phyloP scores from a whole-genome alignment of 2,329 filamentous ascomycete genomes.

The Pseudopyricularia cyperi region DNA sequence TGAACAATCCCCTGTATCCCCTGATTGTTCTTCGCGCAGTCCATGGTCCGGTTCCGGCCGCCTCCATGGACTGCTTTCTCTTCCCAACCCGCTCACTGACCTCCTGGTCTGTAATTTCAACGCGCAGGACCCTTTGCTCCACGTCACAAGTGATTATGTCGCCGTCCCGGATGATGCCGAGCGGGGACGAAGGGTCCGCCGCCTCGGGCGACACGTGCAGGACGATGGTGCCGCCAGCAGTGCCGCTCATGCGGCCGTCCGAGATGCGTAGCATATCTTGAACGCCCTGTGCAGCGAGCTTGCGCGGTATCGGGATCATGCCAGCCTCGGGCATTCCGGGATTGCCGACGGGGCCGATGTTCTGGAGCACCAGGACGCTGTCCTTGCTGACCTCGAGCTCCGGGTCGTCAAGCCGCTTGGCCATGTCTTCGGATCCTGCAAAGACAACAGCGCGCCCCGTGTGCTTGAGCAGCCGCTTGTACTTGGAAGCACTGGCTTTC shows the following conservation, averaged over 20 bases:
- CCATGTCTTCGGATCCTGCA: conserved; percentile 62
- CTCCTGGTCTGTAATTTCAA: conserved; percentile 57
- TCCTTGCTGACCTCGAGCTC: conserved; percentile 46
- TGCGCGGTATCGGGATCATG: conserved; percentile 53
- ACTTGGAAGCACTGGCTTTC: conserved; percentile 78
- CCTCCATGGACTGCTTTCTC: conserved; percentile 13
- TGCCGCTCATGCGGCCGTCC: conserved; percentile 78
- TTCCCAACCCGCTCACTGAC: conserved; percentile 44
- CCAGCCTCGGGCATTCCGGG: conserved; percentile 88
- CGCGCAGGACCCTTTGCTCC: conserved; percentile 43
- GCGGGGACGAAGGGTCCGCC: conserved; percentile 58
- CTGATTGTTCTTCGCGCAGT: conserved; percentile 18
- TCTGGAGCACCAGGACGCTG: conserved; percentile 67
- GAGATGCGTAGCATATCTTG: conserved; percentile 74
- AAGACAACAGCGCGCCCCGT: conserved; percentile 48
- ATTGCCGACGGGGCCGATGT: conserved; percentile 80
- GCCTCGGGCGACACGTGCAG: conserved; percentile 82
- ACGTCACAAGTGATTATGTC: conserved; percentile 72
- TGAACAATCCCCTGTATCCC: conserved; percentile 48
- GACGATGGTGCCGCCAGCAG: conserved; percentile 79
- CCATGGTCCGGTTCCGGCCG: conserved; percentile 7
- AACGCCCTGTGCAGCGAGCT: conserved; percentile 61
- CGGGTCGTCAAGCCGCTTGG: conserved; percentile 42
- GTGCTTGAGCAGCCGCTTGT: conserved; percentile 42
- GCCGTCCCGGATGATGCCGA: conserved; percentile 64